Evolutionary conservation across 108 stramenopile genomes (phyloP), one percentile per base, ranked within the genome.

Genomic region (Cyclotella kingstonii): DNA sequence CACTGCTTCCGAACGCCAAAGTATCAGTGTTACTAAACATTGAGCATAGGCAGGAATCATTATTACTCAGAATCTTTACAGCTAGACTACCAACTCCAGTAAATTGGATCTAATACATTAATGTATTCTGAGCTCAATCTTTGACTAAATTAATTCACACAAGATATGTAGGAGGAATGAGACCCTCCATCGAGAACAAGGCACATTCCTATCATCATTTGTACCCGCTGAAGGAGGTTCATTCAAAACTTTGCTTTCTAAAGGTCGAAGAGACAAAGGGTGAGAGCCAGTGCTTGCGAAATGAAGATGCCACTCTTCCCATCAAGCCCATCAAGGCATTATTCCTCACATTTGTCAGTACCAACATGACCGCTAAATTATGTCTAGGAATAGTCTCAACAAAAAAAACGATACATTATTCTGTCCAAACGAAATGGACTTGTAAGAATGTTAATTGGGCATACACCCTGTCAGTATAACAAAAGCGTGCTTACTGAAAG

Each of bases 341-440:
- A 51, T 93, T 93, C 92, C 92, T 90, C 30, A 87, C 29, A 66
- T 93, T 89, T 0, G 81, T 60, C 56, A 93, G 50, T 7, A 86
- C 83, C 49, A 93, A 47, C 28, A 93, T 47, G 6, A 90, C 67
- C 9, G 89, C 83, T 22, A 93, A 44, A 54, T 90, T 93, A 44
- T 93, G 92, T 54, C 92, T 48, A 7, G 89, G 89, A 73, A 81
- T 86, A 2, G 92, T 80, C 36, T 93, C 89, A 10, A 93, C 83
- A 55, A 93, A 90, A 89, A 80, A 0, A 66, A 54, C 43, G 60
- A 48, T 0, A 76, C 75, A 2, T 79, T 57, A 10, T 79, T 52
- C 92, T 89, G 90, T 46, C 92, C 92, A 72, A 90, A 88, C 3
- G 88, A 61, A 30, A 93, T 58, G 0, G 85, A 78, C 6, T 29